Evolutionary conservation across 495 filamentous ascomycete genomes (phyloP).

Genomic region (Penicillium parvum): DNA sequence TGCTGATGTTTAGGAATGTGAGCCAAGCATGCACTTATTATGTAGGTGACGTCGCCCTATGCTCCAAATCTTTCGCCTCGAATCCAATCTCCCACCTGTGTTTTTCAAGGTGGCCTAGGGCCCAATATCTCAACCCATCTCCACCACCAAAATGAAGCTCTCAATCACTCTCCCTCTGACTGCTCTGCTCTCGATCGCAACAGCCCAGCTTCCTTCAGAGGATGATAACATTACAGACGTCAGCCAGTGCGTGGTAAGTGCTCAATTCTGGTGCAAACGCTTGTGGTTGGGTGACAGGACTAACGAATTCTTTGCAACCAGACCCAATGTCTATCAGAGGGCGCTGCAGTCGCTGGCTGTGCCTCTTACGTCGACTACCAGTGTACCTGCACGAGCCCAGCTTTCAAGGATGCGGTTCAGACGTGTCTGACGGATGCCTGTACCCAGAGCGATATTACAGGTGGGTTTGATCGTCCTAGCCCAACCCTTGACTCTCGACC

Average conservation of each 20-base stretch:
- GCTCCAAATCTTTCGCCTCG: neutral
- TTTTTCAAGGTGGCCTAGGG: too few relatives aligned
- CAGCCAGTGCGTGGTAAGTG: conserved; percentile 19
- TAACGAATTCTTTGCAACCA: conserved; percentile 4
- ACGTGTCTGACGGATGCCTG: conserved; percentile 16
- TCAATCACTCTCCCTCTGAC: conserved; percentile 23
- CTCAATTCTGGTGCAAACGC: neutral
- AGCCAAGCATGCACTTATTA: neutral
- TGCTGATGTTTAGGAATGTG: neutral
- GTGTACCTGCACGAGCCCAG: conserved; percentile 19
- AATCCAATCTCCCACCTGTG: neutral
- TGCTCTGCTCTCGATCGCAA: conserved; percentile 18
- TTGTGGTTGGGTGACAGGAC: neutral
- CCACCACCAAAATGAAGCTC: conserved; percentile 22
- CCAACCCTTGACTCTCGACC: too few relatives aligned
- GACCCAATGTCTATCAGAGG: conserved; percentile 16
- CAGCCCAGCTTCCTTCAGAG: conserved; percentile 9
- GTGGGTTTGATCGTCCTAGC: too few relatives aligned
- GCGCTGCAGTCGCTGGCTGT: conserved; percentile 17
- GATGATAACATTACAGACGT: too few relatives aligned
- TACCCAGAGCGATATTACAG: conserved; percentile 8
- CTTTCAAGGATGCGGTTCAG: conserved; percentile 17
- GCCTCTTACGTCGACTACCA: conserved; percentile 7
- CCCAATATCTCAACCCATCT: neutral
- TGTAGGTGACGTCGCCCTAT: neutral